Percentiles rank a stretch among this genome's conserved stretches.
Conservation (phyloP, 768 basidiomycete genomes). For the Epithele typhae region DNA sequence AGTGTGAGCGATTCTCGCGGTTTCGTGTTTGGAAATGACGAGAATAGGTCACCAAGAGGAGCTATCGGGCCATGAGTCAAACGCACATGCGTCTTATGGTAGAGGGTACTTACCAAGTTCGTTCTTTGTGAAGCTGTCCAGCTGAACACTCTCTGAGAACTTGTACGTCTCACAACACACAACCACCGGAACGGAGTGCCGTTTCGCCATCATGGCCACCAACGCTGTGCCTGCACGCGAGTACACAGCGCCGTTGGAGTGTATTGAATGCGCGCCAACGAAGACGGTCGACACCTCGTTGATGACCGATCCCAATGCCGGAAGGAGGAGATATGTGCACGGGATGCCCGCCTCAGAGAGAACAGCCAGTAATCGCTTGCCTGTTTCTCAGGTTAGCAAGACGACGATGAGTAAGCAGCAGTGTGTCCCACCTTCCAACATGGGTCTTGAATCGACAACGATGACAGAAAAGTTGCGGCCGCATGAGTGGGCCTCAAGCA, state of each 20-base stretch:
- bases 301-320: conserved; percentile 76
- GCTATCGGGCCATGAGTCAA: conserved; percentile 13
- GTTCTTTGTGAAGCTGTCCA: conserved; percentile 95
- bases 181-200: conserved; percentile 85
- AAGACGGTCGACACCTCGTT: conserved; percentile 81
- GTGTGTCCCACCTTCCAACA: conserved; percentile 71
- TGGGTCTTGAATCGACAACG: conserved; percentile 90
- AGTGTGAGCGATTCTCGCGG: conserved; percentile 24
- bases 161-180: conserved; percentile 99
- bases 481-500: conserved; percentile 70
- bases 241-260: conserved; percentile 92
- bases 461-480: conserved; percentile 86
- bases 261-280: conserved; percentile 90
- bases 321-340: conserved; percentile 89
- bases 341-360: conserved; percentile 69
- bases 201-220: conserved; percentile 94
- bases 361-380: conserved; percentile 70
- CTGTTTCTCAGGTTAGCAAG: conserved; percentile 34
- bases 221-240: conserved; percentile 93
- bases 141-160: conserved; percentile 86
- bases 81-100: not conserved
- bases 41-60: conserved; percentile 30
- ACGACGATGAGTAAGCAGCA: conserved; percentile 1
- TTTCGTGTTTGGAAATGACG: conserved; percentile 30
- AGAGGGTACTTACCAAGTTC: conserved; percentile 88